Evolutionary conservation across 208 protist species (phyloP).

Genomic region (Wallacemonas sp.): DNA sequence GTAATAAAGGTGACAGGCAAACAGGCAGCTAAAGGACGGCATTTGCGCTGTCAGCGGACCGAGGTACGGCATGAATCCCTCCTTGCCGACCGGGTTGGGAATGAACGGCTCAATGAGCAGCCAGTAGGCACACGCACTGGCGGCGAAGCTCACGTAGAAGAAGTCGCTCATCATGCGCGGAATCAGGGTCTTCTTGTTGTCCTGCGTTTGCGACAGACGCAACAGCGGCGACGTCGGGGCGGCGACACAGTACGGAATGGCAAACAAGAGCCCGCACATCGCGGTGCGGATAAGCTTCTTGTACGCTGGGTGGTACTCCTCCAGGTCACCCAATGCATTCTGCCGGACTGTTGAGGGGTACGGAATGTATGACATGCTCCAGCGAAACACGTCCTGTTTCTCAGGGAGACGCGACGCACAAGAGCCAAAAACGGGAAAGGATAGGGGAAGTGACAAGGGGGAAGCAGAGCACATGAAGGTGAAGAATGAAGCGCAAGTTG

Average conservation of each 20-base stretch:
- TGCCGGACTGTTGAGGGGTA: background rate
- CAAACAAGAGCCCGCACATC: constrained; percentile 53
- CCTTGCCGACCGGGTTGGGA: constrained; percentile 31
- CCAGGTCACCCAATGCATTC: constrained; percentile 2
- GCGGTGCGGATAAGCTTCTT: constrained; percentile 42
- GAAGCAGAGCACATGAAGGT: no score
- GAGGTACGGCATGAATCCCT: constrained; percentile 65
- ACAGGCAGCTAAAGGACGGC: constrained; percentile 45
- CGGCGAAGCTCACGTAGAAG: constrained; percentile 68
- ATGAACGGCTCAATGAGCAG: constrained; percentile 47
- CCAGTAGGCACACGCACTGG: constrained; percentile 43
- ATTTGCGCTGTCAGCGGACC: constrained; percentile 62
- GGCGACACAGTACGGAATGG: constrained; percentile 42
- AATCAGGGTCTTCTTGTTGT: constrained; percentile 60
- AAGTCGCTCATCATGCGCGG: constrained; percentile 80
- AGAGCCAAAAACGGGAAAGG: no score
- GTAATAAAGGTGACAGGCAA: constrained; percentile 63
- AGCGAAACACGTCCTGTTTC: no score
- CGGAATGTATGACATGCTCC: constrained; percentile 14
- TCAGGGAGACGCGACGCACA: no score
- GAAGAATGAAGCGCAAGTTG: no score
- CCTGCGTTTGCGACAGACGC: constrained; percentile 57
- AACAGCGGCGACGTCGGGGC: constrained; percentile 56
- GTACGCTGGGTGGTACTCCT: constrained; percentile 16
- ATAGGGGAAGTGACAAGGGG: no score